phyloP scores from a whole-genome alignment of 768 basidiomycete genomes.

The Tulasnella sp. region DNA sequence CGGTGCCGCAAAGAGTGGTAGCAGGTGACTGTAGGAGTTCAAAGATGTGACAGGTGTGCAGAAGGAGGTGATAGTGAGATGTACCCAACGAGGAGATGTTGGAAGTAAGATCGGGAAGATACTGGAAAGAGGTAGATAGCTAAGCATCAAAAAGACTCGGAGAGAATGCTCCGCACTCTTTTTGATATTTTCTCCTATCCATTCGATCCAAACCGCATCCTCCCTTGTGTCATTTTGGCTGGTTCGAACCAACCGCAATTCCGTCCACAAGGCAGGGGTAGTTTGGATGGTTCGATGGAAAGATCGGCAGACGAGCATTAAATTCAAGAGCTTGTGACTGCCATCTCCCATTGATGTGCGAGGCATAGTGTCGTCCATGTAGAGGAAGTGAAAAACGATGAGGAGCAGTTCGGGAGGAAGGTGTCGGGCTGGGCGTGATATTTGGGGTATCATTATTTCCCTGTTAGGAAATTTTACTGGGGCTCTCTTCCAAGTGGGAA shows the following conservation, averaged over 20 bases:
- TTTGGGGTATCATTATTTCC: not conserved
- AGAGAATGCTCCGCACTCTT: not conserved
- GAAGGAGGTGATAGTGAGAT: not conserved
- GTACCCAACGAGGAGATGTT: not conserved
- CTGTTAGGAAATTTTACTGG: not conserved
- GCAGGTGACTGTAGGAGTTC: not conserved
- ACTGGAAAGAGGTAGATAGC: not conserved
- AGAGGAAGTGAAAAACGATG: not conserved
- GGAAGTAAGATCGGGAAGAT: not conserved
- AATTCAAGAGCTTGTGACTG: not conserved
- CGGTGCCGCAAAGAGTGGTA: not conserved
- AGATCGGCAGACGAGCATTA: not conserved
- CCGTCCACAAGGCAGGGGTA: not conserved
- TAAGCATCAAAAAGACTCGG: not conserved
- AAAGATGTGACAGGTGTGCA: not conserved
- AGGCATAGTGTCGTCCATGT: not conserved
- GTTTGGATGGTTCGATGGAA: not conserved
- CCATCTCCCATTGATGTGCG: not conserved
- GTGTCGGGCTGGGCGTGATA: not conserved
- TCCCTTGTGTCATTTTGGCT: not conserved
- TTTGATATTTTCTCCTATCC: not conserved
- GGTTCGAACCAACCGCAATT: not conserved
- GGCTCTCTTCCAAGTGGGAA: no score
- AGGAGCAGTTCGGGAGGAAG: not conserved
- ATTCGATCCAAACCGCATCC: not conserved